Percentiles rank a stretch among this genome's conserved stretches.
Conservation (phyloP, 768 basidiomycete genomes). For the Scleroderma citrinum region DNA sequence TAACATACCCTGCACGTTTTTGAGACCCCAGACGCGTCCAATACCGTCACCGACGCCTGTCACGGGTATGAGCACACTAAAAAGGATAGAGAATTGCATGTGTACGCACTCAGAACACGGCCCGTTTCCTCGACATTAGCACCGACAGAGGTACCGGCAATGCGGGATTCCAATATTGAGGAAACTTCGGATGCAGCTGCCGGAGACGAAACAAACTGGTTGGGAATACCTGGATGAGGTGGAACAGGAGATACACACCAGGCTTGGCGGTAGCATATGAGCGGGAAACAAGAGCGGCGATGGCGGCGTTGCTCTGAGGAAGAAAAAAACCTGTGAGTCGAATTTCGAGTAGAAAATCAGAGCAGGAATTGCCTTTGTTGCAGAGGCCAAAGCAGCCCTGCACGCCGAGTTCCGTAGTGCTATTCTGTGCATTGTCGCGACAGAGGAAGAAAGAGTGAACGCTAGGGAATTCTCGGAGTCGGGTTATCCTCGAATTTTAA, state of each 20-base stretch:
- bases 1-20: conserved; percentile 87
- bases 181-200: conserved; percentile 98
- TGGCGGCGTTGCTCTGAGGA: conserved; percentile 32
- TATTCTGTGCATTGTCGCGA: conserved; percentile 72
- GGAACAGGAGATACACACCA: conserved; percentile 48
- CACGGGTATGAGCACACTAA: conserved; percentile 7
- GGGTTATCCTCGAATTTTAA: conserved; percentile 24
- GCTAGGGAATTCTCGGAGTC: conserved; percentile 29
- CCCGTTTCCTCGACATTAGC: conserved; percentile 99
- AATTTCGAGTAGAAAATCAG: conserved; percentile 7
- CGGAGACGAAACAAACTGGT: conserved; percentile 18
- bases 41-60: conserved; percentile 99
- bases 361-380: conserved; percentile 48
- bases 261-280: conserved; percentile 98
- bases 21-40: conserved; percentile 98
- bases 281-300: conserved; percentile 64
- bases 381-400: conserved; percentile 65
- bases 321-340: conserved; percentile 8
- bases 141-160: conserved; percentile 84
- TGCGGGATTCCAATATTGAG: conserved; percentile 97
- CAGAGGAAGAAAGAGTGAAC: conserved; percentile 33
- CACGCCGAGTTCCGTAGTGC: conserved; percentile 81
- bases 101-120: conserved; percentile 86
- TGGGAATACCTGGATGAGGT: conserved; percentile 6
- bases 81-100: neutral